Conservation (phyloP, 2,329 filamentous ascomycete species). For the Scolecobasidium constrictum region DNA sequence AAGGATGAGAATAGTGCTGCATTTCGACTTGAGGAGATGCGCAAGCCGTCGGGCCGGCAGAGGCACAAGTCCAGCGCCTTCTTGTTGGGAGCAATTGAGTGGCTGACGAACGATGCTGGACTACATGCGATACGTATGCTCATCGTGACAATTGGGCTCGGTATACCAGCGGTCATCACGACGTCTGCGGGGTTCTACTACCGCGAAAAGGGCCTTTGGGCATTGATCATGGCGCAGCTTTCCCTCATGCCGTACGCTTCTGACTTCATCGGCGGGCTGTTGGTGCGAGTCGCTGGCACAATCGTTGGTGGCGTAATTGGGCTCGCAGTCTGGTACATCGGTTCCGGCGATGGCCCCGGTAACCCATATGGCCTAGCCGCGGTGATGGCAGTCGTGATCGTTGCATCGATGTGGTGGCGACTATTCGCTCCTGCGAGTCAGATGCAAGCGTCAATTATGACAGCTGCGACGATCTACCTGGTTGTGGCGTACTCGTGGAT, state of each 20-base stretch:
- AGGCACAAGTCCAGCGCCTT: not conserved
- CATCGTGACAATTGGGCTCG: not conserved
- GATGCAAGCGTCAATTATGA: not conserved
- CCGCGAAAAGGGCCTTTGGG: conserved; percentile 42
- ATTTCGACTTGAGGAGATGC: not conserved
- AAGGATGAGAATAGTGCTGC: not conserved
- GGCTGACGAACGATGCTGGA: not conserved
- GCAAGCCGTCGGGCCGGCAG: not conserved
- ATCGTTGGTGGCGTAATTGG: conserved; percentile 37
- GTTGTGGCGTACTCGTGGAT: too few relatives aligned
- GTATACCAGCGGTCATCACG: conserved; percentile 27
- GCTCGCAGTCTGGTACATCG: conserved; percentile 41
- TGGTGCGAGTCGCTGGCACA: conserved; percentile 32
- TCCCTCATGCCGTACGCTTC: conserved; percentile 38
- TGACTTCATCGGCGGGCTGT: conserved; percentile 38
- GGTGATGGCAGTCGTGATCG: conserved; percentile 22
- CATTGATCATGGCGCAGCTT: conserved; percentile 40
- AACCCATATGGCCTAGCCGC: conserved; percentile 41
- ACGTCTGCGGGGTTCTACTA: conserved; percentile 39
- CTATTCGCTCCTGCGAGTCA: conserved; percentile 18
- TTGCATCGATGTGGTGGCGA: conserved; percentile 24
- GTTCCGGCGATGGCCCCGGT: conserved; percentile 35
- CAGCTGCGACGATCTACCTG: too few relatives aligned
- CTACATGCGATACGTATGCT: not conserved
- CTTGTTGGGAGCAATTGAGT: not conserved